Conservation (phyloP, 2,329 filamentous ascomycete species). For the Pezicula neosporulosa region DNA sequence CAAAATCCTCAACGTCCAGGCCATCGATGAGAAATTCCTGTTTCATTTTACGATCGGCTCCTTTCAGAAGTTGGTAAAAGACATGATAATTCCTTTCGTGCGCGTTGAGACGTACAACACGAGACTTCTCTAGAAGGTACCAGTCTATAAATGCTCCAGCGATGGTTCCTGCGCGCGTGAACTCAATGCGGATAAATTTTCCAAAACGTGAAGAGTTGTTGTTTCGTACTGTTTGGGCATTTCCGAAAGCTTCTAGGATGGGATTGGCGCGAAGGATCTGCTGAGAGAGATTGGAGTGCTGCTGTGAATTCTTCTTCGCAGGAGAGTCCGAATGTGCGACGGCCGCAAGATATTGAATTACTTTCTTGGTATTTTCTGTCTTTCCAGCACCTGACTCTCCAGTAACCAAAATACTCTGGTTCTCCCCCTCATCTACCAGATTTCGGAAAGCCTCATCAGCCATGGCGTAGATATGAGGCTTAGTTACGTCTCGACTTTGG, state of each 20-base stretch:
- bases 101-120: conserved; percentile 82
- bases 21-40: conserved; percentile 73
- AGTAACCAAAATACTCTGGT: conserved; percentile 96
- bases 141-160: conserved; percentile 96
- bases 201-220: conserved; percentile 98
- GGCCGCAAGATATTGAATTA: conserved; percentile 96
- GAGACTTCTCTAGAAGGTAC: conserved; percentile 97
- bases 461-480: conserved; percentile 97
- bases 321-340: conserved; percentile 83
- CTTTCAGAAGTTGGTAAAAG: conserved; percentile 92
- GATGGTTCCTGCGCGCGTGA: conserved; percentile 83
- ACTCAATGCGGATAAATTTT: conserved; percentile 98
- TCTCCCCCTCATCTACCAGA: conserved; percentile 88
- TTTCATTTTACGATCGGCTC: conserved; percentile 71
- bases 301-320: conserved; percentile 53
- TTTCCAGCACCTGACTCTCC: conserved; percentile 98
- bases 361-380: conserved; percentile 99
- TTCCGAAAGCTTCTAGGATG: conserved; percentile 96
- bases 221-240: conserved; percentile 95
- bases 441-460: conserved; percentile 96
- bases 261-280: conserved; percentile 96
- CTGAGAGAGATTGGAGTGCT: conserved; percentile 85
- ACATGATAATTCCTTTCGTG: conserved; percentile 96
- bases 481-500: conserved; percentile 85
- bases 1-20: conserved; percentile 79